Percentiles rank a stretch among this genome's conserved stretches.
Conservation (phyloP, 306 rosid species). For the Castanospermum australe region DNA sequence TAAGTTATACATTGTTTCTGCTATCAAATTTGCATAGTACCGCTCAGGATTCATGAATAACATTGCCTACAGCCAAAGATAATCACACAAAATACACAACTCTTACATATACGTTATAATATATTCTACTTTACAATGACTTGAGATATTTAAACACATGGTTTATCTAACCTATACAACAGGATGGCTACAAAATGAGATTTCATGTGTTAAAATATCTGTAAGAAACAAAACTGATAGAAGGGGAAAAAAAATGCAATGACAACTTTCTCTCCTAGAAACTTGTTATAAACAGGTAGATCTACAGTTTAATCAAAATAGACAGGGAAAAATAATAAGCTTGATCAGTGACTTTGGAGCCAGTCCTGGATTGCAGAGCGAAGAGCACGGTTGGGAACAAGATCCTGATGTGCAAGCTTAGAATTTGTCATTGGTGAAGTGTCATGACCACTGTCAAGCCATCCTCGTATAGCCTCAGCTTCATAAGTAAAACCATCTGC, state of each 20-base stretch:
- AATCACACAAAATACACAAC: background rate
- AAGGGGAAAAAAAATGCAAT: background rate
- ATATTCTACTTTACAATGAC: constrained; percentile 21
- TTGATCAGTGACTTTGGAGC: constrained; percentile 64
- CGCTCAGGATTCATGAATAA: background rate
- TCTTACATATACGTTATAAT: background rate
- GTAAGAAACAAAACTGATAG: constrained; percentile 21
- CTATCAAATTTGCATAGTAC: background rate
- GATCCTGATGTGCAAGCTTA: constrained; percentile 61
- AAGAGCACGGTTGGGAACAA: constrained; percentile 80
- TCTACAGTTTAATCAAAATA: background rate
- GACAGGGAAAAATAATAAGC: background rate
- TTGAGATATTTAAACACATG: background rate
- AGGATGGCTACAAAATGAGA: background rate
- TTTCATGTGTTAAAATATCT: background rate
- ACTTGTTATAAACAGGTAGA: constrained; percentile 26
- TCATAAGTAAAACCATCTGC: constrained; percentile 94
- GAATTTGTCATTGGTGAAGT: constrained; percentile 84
- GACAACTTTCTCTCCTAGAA: constrained; percentile 13
- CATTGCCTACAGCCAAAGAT: background rate
- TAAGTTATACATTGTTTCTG: background rate
- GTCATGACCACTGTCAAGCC: constrained; percentile 84
- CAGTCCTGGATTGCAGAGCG: constrained; percentile 88
- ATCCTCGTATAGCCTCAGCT: constrained; percentile 84
- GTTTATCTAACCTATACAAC: constrained; percentile 16